phyloP scores from a whole-genome alignment of 2,329 filamentous ascomycete genomes.

The Fusarium concolor region DNA sequence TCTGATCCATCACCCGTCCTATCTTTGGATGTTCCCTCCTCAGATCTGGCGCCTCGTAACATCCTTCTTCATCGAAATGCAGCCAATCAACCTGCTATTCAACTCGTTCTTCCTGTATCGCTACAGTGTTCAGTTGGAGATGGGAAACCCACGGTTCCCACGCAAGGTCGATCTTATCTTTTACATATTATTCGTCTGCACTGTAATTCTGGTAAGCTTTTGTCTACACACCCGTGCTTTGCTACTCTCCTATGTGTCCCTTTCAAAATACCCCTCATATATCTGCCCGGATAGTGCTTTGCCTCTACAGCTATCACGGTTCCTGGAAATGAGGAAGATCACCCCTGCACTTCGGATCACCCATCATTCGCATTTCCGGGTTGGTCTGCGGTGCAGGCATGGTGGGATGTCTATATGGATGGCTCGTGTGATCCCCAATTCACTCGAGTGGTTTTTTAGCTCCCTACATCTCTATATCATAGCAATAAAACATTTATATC shows the following conservation, averaged over 20 bases:
- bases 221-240: slow-evolving; percentile 41
- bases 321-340: slow-evolving; percentile 87
- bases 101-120: slow-evolving; percentile 82
- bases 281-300: slow-evolving; percentile 82
- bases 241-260: slow-evolving; percentile 27
- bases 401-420: slow-evolving; percentile 80
- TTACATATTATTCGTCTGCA: slow-evolving; percentile 80
- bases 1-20: slow-evolving; percentile 64
- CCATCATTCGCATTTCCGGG: slow-evolving; percentile 76
- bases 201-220: slow-evolving; percentile 80
- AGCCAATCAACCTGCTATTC: slow-evolving; percentile 67
- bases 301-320: slow-evolving; percentile 79
- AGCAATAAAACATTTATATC: slow-evolving; percentile 36
- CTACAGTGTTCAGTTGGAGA: slow-evolving; percentile 81
- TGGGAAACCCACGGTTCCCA: slow-evolving; percentile 75
- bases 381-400: slow-evolving; percentile 75
- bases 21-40: slow-evolving; percentile 63
- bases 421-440: slow-evolving; percentile 72
- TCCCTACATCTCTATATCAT: slow-evolving; percentile 66
- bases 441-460: slow-evolving; percentile 68
- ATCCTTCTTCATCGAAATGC: slow-evolving; percentile 56
- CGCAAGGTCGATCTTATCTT: slow-evolving; percentile 82
- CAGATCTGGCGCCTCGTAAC: slow-evolving; percentile 59
- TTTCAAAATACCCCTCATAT: slow-evolving; percentile 61
- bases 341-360: slow-evolving; percentile 72